These are phyloP conservation scores for Botrytis squamosa DNA, from an alignment of 2,329 filamentous ascomycete genomes.

Conservation along the genomic window DNA sequence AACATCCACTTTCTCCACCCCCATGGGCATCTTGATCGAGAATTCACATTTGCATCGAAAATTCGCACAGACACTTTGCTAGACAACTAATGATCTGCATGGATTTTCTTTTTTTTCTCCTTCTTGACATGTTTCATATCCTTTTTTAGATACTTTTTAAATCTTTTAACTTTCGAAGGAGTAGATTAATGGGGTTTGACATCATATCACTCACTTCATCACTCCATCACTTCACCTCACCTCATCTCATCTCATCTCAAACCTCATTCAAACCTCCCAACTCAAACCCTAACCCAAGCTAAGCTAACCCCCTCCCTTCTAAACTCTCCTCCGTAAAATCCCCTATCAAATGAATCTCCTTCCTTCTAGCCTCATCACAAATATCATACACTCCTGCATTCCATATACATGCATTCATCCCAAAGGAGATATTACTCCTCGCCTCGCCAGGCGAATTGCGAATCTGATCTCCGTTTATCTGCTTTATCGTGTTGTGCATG, in stretches of 20 bases:
- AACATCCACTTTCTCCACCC: neutral
- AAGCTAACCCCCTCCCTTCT: neutral
- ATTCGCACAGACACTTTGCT: neutral
- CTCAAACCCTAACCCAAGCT: neutral
- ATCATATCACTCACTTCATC: neutral
- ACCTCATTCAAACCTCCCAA: neutral
- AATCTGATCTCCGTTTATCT: neutral
- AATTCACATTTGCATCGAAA: neutral
- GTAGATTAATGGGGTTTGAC: neutral
- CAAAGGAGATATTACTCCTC: neutral
- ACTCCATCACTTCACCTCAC: neutral
- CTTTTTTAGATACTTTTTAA: neutral
- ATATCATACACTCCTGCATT: neutral
- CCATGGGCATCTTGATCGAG: neutral
- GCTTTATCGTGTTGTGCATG: constrained; percentile 2
- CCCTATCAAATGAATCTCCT: neutral
- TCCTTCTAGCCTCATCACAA: neutral
- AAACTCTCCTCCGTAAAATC: neutral
- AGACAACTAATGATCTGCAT: neutral
- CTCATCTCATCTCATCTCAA: neutral
- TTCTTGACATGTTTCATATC: neutral
- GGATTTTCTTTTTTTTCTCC: neutral
- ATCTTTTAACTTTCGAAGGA: neutral
- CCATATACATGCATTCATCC: neutral
- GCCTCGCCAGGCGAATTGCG: neutral